phyloP scores from a whole-genome alignment of 306 rosid species.

The Datisca glomerata region DNA sequence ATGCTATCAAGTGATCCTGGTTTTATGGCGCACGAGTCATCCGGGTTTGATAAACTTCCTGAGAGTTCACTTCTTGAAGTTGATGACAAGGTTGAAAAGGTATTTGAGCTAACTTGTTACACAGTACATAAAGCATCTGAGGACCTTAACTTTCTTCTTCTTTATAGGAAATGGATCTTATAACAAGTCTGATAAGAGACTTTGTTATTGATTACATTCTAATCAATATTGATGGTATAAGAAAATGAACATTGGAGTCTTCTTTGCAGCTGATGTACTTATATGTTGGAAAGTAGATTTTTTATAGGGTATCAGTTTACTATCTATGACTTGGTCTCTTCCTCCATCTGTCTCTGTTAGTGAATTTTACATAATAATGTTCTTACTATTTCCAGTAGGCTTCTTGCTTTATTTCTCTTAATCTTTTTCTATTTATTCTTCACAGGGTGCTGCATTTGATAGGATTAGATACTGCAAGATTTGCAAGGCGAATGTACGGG shows the following conservation, averaged over 20 bases:
- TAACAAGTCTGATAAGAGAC: too few relatives aligned
- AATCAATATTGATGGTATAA: too few relatives aligned
- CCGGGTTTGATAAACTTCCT: constrained; percentile 2
- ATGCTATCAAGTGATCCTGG: constrained; percentile 38
- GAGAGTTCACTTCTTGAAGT: constrained; percentile 6
- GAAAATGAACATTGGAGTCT: too few relatives aligned
- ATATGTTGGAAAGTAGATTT: too few relatives aligned
- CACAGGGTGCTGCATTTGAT: constrained; percentile 17
- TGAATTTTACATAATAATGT: too few relatives aligned
- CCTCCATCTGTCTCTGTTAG: too few relatives aligned
- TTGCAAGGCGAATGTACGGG: constrained; percentile 24
- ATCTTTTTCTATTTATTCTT: background rate
- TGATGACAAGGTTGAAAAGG: constrained; percentile 17
- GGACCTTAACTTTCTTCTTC: background rate
- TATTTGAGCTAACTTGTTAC: background rate
- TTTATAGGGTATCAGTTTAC: too few relatives aligned
- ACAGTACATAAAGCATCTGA: background rate
- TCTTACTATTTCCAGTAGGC: constrained; percentile 5
- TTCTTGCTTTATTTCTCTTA: background rate
- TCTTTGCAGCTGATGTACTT: too few relatives aligned
- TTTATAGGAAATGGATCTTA: constrained; percentile 12
- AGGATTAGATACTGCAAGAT: constrained; percentile 29
- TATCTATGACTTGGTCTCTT: too few relatives aligned
- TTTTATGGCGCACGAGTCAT: constrained; percentile 10
- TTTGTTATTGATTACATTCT: too few relatives aligned